phyloP scores from a whole-genome alignment of 2,329 filamentous ascomycete species.

The Lizonia empirigonia region DNA sequence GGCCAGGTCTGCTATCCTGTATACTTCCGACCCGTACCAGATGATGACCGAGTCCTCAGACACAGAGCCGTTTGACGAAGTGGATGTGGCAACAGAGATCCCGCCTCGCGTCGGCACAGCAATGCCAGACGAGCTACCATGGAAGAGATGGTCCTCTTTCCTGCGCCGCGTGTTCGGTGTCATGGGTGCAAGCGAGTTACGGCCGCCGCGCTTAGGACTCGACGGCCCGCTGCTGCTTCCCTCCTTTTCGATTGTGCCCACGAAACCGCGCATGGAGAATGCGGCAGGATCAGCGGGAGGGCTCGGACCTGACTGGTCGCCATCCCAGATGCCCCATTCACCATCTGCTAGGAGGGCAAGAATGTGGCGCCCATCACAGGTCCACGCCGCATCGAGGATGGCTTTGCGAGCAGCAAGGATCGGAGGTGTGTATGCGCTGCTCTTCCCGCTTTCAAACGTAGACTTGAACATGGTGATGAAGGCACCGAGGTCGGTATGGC shows the following conservation, averaged over 20 bases:
- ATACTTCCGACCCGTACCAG: conserved; percentile 54
- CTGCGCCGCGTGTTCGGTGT: conserved; percentile 57
- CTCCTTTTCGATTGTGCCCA: conserved; percentile 37
- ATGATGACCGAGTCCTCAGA: conserved; percentile 54
- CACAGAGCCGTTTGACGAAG: conserved; percentile 37
- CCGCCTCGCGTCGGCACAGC: conserved; percentile 49
- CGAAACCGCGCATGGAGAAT: conserved; percentile 47
- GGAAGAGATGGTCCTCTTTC: conserved; percentile 54
- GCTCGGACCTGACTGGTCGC: conserved; percentile 45
- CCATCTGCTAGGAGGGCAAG: conserved; percentile 57
- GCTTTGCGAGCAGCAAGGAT: conserved; percentile 52
- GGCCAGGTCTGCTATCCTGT: conserved; percentile 53
- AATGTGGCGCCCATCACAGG: conserved; percentile 53
- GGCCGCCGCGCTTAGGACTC: conserved; percentile 43
- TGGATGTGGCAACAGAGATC: conserved; percentile 48
- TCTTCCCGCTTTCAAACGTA: conserved; percentile 40
- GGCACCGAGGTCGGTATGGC: conserved; percentile 29
- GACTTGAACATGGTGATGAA: conserved; percentile 44
- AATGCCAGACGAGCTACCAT: conserved; percentile 43
- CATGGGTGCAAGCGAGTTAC: conserved; percentile 54
- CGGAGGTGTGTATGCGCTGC: conserved; percentile 28
- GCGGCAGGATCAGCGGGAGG: conserved; percentile 35
- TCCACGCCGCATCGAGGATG: conserved; percentile 57
- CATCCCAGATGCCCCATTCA: conserved; percentile 61
- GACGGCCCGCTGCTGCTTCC: conserved; percentile 24